Percentiles rank a stretch among this genome's conserved stretches.
phyloP scores from a whole-genome alignment of 257 asterid species.

The Lantana camara region DNA sequence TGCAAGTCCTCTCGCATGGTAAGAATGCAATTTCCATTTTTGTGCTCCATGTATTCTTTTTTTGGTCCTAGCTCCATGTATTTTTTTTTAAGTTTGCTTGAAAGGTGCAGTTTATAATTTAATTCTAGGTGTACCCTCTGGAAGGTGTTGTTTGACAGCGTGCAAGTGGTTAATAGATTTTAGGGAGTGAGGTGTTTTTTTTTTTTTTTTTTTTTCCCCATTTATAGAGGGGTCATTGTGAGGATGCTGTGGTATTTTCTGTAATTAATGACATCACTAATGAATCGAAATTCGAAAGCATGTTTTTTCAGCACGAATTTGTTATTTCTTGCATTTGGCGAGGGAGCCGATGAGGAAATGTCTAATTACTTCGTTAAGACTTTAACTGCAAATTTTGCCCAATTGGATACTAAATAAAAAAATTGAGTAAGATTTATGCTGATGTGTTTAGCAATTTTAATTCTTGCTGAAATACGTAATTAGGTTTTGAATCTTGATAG shows the following conservation, averaged over 20 bases:
- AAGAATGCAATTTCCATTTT: conserved; percentile 31
- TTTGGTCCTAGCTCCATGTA: not conserved
- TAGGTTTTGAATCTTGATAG: conserved; percentile 53
- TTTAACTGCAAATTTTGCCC: not conserved
- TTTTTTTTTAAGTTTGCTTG: too few relatives aligned
- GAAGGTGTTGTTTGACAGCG: too few relatives aligned
- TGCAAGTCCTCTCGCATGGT: conserved; percentile 93
- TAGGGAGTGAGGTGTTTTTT: too few relatives aligned
- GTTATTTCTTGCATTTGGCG: conserved; percentile 17
- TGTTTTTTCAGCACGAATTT: too few relatives aligned
- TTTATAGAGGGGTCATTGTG: too few relatives aligned
- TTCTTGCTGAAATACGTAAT: conserved; percentile 23
- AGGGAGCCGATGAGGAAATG: conserved; percentile 14
- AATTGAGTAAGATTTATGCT: too few relatives aligned
- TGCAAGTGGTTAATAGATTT: too few relatives aligned
- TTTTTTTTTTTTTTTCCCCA: too few relatives aligned
- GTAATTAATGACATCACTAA: too few relatives aligned
- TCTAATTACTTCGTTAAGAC: not conserved
- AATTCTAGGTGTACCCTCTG: too few relatives aligned
- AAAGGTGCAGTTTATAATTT: too few relatives aligned
- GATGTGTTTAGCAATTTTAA: conserved; percentile 7
- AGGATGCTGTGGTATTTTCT: not conserved
- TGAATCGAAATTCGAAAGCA: too few relatives aligned
- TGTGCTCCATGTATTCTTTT: conserved; percentile 18
- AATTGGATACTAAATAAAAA: not conserved